Evolutionary conservation across 495 filamentous ascomycete species (phyloP).

Genomic region (Acidiella bohemica): DNA sequence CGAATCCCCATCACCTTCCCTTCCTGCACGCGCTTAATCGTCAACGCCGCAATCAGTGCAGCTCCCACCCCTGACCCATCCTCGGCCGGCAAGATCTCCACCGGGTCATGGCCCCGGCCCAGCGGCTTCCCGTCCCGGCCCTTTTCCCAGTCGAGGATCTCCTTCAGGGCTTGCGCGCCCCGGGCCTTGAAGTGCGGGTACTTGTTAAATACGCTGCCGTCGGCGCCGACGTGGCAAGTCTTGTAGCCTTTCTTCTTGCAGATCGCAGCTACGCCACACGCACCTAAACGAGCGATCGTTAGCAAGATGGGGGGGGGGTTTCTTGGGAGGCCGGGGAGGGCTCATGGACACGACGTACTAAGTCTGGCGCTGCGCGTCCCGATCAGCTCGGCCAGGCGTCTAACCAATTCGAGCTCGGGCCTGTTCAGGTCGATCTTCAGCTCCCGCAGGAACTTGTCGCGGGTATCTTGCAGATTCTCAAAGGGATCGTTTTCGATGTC

Average conservation of each 20-base stretch:
- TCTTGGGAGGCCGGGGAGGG: background rate
- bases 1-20: conserved; percentile 69
- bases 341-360: conserved; percentile 30
- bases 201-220: conserved; percentile 95
- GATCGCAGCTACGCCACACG: conserved; percentile 89
- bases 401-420: conserved; percentile 72
- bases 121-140: conserved; percentile 46
- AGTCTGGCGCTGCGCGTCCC: conserved; percentile 87
- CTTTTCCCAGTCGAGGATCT: conserved; percentile 84
- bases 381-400: conserved; percentile 81
- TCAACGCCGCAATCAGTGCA: conserved; percentile 85
- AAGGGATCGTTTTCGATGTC: conserved; percentile 86
- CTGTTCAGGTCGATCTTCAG: conserved; percentile 53
- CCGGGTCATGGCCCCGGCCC: conserved; percentile 44
- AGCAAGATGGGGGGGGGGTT: background rate
- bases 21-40: conserved; percentile 66
- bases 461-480: conserved; percentile 81
- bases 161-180: conserved; percentile 73
- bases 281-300: conserved; percentile 16
- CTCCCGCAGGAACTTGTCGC: conserved; percentile 60
- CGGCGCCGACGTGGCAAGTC: conserved; percentile 85
- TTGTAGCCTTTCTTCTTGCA: conserved; percentile 85
- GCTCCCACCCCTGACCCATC: conserved; percentile 95
- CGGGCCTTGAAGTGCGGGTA: conserved; percentile 94
- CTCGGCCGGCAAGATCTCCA: conserved; percentile 76